These are phyloP conservation scores for Ganoderma resinaceum DNA, from an alignment of 1,284 basidiomycete genomes.

Conservation along the genomic window DNA sequence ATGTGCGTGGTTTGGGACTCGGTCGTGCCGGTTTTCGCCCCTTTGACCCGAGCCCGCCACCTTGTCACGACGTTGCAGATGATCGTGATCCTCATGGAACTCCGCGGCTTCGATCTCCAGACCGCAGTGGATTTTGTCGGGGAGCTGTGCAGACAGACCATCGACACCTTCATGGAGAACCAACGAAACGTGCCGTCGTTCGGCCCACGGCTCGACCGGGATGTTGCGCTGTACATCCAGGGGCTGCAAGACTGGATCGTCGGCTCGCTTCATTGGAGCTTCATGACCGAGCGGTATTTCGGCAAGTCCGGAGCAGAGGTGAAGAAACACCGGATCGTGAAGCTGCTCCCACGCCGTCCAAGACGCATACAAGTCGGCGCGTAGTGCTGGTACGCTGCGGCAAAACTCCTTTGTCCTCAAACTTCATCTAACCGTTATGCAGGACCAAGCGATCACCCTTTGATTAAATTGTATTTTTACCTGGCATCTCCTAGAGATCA, in stretches of 20 bases:
- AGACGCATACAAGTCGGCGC: neutral
- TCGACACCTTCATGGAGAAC: constrained; percentile 41
- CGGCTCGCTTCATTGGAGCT: constrained; percentile 47
- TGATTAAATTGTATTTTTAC: neutral
- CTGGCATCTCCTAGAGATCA: neutral
- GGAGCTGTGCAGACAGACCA: constrained; percentile 42
- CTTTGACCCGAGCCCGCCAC: neutral
- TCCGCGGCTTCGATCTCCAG: constrained; percentile 42
- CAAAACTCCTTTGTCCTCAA: neutral
- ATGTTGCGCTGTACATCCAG: constrained; percentile 41
- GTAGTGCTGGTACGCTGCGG: neutral
- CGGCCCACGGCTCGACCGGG: constrained; percentile 40
- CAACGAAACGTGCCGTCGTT: constrained; percentile 41
- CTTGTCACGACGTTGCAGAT: constrained; percentile 27
- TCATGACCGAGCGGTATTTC: constrained; percentile 46
- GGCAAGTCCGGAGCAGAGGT: constrained; percentile 39
- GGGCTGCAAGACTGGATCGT: constrained; percentile 45
- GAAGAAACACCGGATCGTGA: constrained; percentile 40
- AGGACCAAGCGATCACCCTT: neutral
- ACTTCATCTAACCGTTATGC: neutral
- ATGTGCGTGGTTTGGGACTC: constrained; percentile 32
- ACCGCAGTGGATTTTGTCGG: constrained; percentile 45
- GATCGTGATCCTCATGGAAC: constrained; percentile 42
- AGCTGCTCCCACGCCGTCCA: constrained; percentile 31
- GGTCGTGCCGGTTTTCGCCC: neutral